Evolutionary conservation across 306 rosid genomes (phyloP).

Genomic region (Cajanus cajan): DNA sequence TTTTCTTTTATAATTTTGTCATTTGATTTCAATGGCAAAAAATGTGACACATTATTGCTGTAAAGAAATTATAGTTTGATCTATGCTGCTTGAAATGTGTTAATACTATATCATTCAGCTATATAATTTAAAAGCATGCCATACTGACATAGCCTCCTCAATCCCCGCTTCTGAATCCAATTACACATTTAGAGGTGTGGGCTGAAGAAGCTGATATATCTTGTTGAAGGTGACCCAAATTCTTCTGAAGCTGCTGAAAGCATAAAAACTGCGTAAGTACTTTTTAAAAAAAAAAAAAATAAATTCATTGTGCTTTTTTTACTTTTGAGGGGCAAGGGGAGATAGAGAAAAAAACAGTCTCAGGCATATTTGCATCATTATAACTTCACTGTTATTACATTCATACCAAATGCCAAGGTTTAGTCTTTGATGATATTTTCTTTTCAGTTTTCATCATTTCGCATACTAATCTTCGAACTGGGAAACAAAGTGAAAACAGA

Average conservation of each 20-base stretch:
- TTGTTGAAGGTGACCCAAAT: constrained; percentile 97
- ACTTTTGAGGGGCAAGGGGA: not conserved
- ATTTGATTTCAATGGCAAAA: not conserved
- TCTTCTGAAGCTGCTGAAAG: constrained; percentile 91
- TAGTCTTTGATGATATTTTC: not conserved
- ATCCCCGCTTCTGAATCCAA: constrained; percentile 1
- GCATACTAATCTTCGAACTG: not conserved
- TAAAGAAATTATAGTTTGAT: constrained; percentile 14
- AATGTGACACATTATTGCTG: not conserved
- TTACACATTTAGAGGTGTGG: constrained; percentile 79
- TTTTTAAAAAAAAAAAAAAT: no score
- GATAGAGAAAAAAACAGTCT: not conserved
- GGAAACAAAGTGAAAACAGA: not conserved
- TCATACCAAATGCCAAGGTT: not conserved
- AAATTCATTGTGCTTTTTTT: not conserved
- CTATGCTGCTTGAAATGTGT: not conserved
- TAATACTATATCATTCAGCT: not conserved
- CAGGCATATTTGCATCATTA: not conserved
- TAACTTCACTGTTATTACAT: not conserved
- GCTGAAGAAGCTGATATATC: constrained; percentile 85
- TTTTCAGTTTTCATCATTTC: not conserved
- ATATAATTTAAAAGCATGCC: not conserved
- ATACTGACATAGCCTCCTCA: constrained; percentile 27
- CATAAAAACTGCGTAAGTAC: constrained; percentile 91
- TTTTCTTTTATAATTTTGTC: not conserved